Evolutionary conservation across 176 grass and related monocot species (phyloP), one percentile per base, ranked within the genome.

Genomic region (Rhynchospora breviuscula): DNA sequence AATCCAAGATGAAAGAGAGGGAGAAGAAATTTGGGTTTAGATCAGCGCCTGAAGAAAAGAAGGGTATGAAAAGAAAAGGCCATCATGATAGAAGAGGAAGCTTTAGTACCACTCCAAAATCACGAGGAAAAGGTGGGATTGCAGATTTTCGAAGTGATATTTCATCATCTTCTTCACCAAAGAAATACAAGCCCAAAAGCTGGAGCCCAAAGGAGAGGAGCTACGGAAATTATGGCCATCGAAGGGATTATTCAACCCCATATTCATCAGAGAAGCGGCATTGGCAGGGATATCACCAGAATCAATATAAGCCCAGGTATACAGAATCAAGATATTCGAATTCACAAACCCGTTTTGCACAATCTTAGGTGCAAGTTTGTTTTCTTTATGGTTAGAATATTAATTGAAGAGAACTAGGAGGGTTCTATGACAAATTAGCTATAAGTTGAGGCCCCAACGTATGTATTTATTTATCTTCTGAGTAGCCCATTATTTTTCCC

Each of bases 81-180:
- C 14, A 59, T n/a, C 87, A 87, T 51, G 91, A 96, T 63, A 91
- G 89, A 68, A 90, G 85, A 87, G 84, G 63, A 81, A 83, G 84
- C 0, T 57, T 29, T 31, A 64, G 44, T 63, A 56, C 85, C 82
- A 23, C 14, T n/a, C 73, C 75, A 70, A 93, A 93, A 83, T 92
- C 91, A 63, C 93, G 87, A 86, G 83, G 43, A 0, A 91, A 88
- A 59, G 90, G 92, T 84, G 87, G 90, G 59, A 87, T 87, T 48
- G 81, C 80, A 31, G 86, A 95, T 58, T 86, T 91, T 86, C 71
- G 45, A 46, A 85, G 85, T 25, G 87, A 93, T 79, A 51, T 87
- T 48, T 65, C 83, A 73, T 81, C 79, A 64, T 82, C 80, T 26
- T 82, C 61, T 67, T 81, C 59, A 47, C 45, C 80, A 51, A 82